phyloP scores from a whole-genome alignment of 352 stramenopile genomes.

The Poterioochromonas sp. region DNA sequence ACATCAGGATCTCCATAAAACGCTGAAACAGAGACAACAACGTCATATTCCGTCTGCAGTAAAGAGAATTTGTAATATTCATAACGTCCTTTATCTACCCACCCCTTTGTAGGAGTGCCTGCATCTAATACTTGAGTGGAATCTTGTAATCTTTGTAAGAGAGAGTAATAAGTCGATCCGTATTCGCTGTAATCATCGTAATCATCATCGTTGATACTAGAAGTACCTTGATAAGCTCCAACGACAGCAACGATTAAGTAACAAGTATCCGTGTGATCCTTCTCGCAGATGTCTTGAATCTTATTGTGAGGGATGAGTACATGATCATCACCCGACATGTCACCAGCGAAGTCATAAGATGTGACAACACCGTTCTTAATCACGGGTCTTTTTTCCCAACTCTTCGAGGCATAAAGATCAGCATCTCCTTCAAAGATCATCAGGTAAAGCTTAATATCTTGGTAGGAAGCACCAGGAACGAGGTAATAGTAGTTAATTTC shows the following conservation, averaged over 20 bases:
- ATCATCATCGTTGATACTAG: not conserved
- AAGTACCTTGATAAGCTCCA: not conserved
- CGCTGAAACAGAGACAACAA: not conserved
- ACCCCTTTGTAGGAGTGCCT: not conserved
- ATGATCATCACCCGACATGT: not conserved
- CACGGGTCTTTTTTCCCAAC: not conserved
- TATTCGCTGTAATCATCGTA: not conserved
- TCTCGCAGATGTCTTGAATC: not conserved
- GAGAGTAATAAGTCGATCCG: not conserved
- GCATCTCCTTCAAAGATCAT: not conserved
- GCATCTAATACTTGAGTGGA: not conserved
- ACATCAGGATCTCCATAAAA: conserved; percentile 24
- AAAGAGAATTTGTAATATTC: conserved; percentile 8
- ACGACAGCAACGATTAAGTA: conserved; percentile 10
- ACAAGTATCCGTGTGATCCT: not conserved
- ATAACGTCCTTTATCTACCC: not conserved
- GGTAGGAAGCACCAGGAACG: not conserved
- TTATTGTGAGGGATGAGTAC: not conserved
- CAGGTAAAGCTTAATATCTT: not conserved
- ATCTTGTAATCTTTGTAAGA: not conserved
- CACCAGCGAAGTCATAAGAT: not conserved
- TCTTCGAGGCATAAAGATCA: conserved; percentile 2
- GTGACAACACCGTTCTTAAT: not conserved
- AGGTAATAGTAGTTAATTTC: not conserved
- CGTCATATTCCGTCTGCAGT: not conserved